Conservation (phyloP, 2,329 filamentous ascomycete species). For the Sporothrix phasma region DNA sequence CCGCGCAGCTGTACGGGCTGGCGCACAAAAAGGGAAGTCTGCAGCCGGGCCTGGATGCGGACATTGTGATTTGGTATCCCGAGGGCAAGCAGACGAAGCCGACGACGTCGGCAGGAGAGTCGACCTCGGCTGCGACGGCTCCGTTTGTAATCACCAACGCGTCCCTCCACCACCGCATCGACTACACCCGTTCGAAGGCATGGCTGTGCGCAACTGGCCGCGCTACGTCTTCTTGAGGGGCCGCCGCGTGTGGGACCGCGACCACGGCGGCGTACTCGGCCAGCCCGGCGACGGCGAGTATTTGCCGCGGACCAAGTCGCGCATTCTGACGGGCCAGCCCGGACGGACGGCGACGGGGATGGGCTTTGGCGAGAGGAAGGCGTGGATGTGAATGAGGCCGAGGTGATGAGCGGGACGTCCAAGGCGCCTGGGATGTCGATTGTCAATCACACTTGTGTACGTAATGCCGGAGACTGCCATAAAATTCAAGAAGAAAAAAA, state of each 20-base stretch:
- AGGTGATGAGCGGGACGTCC: too few species aligned
- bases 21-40: slow-evolving; percentile 39
- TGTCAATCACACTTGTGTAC: too few species aligned
- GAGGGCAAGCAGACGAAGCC: too few species aligned
- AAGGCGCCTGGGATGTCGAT: too few species aligned
- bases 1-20: slow-evolving; percentile 47
- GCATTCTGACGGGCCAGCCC: slow-evolving; percentile 19
- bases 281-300: slow-evolving; percentile 40
- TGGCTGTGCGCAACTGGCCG: slow-evolving; percentile 48
- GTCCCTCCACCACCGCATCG: slow-evolving; percentile 49
- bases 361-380: slow-evolving; percentile 12
- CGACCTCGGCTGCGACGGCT: neutral
- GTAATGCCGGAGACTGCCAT: too few species aligned
- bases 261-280: slow-evolving; percentile 39
- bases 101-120: neutral
- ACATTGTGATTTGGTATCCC: slow-evolving; percentile 50
- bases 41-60: slow-evolving; percentile 43
- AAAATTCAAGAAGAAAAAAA: too few species aligned
- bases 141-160: slow-evolving; percentile 29
- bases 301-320: slow-evolving; percentile 28
- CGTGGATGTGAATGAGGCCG: slow-evolving; percentile 14
- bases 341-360: slow-evolving; percentile 17
- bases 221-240: slow-evolving; percentile 49
- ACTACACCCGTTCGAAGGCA: slow-evolving; percentile 55
- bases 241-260: slow-evolving; percentile 46